Evolutionary conservation across 495 filamentous ascomycete genomes (phyloP).

Genomic region (Aspergillus homomorphus): DNA sequence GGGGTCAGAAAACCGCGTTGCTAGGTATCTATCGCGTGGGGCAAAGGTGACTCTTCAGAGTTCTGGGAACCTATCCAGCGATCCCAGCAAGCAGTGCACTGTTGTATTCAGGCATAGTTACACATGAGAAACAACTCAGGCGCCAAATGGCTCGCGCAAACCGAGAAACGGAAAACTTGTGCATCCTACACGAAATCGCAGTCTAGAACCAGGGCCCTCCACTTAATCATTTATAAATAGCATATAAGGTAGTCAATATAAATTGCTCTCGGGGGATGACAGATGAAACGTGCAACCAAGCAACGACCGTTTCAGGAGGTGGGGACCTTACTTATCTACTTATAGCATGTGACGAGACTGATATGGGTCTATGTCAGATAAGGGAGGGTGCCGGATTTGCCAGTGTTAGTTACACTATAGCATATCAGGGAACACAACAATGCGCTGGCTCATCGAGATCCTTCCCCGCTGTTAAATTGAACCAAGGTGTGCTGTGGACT

Average conservation of each 20-base stretch:
- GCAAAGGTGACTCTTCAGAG: too few relatives aligned
- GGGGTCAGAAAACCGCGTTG: too few relatives aligned
- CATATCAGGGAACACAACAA: too few relatives aligned
- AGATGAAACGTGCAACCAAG: background rate
- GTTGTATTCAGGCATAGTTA: background rate
- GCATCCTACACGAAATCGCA: background rate
- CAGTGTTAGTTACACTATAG: too few relatives aligned
- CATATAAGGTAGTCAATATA: background rate
- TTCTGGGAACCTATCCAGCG: too few relatives aligned
- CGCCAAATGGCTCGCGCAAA: too few relatives aligned
- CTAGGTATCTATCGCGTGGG: too few relatives aligned
- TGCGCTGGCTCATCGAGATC: too few relatives aligned
- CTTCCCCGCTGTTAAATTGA: too few relatives aligned
- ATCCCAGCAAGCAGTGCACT: too few relatives aligned
- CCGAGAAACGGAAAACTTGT: background rate
- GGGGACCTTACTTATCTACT: background rate
- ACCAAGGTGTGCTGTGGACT: too few relatives aligned
- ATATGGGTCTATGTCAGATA: background rate
- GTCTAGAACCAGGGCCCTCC: background rate
- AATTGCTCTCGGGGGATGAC: background rate
- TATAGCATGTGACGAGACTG: background rate
- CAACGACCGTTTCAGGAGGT: background rate
- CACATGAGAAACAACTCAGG: background rate
- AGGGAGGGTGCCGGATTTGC: background rate
- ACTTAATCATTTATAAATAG: background rate